Evolutionary conservation across 2,329 filamentous ascomycete genomes (phyloP).

Genomic region (Cordyceps javanica): DNA sequence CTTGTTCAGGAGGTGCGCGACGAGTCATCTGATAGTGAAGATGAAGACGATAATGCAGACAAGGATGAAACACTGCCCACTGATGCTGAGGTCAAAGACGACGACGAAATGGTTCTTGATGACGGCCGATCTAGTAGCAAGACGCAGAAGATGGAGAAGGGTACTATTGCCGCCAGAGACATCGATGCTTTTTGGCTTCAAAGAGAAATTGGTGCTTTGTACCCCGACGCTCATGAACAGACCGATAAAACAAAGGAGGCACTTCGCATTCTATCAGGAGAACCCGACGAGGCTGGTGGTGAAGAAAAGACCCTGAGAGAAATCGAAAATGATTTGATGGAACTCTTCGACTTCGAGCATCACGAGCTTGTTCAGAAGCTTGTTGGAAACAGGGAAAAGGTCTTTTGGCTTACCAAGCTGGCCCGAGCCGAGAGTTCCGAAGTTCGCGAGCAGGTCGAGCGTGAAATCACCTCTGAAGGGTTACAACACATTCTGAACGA

Average conservation of each 20-base stretch:
- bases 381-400: slow-evolving; percentile 85
- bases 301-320: slow-evolving; percentile 83
- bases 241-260: slow-evolving; percentile 87
- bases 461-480: slow-evolving; percentile 86
- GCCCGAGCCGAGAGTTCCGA: slow-evolving; percentile 75
- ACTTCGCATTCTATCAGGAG: slow-evolving; percentile 73
- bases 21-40: slow-evolving; percentile 77
- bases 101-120: slow-evolving; percentile 81
- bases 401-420: slow-evolving; percentile 91
- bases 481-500: slow-evolving; percentile 84
- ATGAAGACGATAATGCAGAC: slow-evolving; percentile 56
- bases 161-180: slow-evolving; percentile 71
- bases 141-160: slow-evolving; percentile 47
- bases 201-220: slow-evolving; percentile 80
- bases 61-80: slow-evolving; percentile 46
- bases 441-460: slow-evolving; percentile 70
- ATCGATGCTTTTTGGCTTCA: slow-evolving; percentile 98
- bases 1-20: slow-evolving; percentile 84
- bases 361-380: slow-evolving; percentile 88
- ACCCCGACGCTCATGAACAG: slow-evolving; percentile 86
- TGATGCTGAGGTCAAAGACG: slow-evolving; percentile 49
- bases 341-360: slow-evolving; percentile 95
- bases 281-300: slow-evolving; percentile 62
- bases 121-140: slow-evolving; percentile 46
- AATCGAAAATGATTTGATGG: slow-evolving; percentile 97